These are phyloP conservation scores for Leccinum subgranulosum DNA, from an alignment of 768 basidiomycete genomes.

Conservation along the genomic window DNA sequence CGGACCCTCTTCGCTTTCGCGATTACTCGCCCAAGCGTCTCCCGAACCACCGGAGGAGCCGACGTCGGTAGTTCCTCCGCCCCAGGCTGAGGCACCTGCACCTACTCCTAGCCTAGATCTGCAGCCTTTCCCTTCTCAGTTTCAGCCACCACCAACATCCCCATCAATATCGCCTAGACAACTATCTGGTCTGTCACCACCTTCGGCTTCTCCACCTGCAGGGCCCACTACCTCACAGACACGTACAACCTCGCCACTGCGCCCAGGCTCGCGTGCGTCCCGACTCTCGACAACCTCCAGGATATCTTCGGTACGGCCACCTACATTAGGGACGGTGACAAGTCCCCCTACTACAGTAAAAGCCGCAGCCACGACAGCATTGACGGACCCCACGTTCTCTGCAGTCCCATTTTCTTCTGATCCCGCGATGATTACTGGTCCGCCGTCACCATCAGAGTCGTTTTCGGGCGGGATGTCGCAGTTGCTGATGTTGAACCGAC, in stretches of 20 bases:
- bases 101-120: slow-evolving; percentile 13
- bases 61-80: slow-evolving; percentile 26
- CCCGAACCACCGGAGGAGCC: slow-evolving; percentile 34
- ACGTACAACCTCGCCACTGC: slow-evolving; percentile 52
- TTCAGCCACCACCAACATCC: slow-evolving; percentile 33
- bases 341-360: slow-evolving; percentile 45
- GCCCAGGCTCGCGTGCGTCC: slow-evolving; percentile 72
- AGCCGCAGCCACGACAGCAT: slow-evolving; percentile 64
- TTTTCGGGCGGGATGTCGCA: slow-evolving; percentile 59
- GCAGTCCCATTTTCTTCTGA: slow-evolving; percentile 40
- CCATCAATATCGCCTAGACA: slow-evolving; percentile 2
- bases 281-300: slow-evolving; percentile 65
- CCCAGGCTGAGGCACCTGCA: slow-evolving; percentile 31
- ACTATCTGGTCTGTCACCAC: slow-evolving; percentile 1
- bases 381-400: slow-evolving; percentile 53
- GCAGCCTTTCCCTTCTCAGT: slow-evolving; percentile 23
- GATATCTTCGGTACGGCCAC: slow-evolving; percentile 63
- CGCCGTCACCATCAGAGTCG: slow-evolving; percentile 61
- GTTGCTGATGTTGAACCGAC: slow-evolving; percentile 38
- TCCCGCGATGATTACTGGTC: slow-evolving; percentile 29
- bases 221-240: slow-evolving; percentile 33
- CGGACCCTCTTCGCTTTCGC: slow-evolving; percentile 77
- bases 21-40: slow-evolving; percentile 72
- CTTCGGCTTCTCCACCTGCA: slow-evolving; percentile 22
- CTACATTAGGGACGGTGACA: slow-evolving; percentile 50